Percentiles rank a stretch among this genome's conserved stretches.
These are phyloP conservation scores for Graphilbum fragrans DNA, from an alignment of 2,329 filamentous ascomycete species.

Conservation along the genomic window DNA sequence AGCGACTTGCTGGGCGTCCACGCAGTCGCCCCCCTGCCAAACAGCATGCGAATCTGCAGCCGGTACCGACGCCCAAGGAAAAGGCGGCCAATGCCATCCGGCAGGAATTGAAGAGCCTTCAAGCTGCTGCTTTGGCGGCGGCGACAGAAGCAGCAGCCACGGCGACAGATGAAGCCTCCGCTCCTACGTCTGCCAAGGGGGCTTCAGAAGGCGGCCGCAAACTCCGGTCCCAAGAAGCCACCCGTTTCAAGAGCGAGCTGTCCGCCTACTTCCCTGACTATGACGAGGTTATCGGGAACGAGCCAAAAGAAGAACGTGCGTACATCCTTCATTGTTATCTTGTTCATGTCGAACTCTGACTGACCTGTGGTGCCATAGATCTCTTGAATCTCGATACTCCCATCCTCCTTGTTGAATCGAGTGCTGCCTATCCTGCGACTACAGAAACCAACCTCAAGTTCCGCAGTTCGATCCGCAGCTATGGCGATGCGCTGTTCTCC, in stretches of 20 bases:
- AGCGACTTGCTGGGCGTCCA: constrained; percentile 9
- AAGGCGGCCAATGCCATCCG: constrained; percentile 50
- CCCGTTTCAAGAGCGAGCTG: constrained; percentile 81
- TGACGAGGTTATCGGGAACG: constrained; percentile 84
- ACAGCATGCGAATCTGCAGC: constrained; percentile 9
- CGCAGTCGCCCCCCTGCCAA: not conserved
- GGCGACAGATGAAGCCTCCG: constrained; percentile 7
- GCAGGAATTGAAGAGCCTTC: constrained; percentile 46
- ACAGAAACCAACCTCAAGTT: constrained; percentile 13
- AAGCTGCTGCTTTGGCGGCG: constrained; percentile 29
- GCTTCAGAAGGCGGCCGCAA: constrained; percentile 55
- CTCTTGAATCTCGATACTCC: constrained; percentile 60
- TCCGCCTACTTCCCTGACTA: constrained; percentile 88
- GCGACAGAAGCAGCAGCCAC: constrained; percentile 1
- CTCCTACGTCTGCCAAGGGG: not conserved
- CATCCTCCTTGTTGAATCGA: constrained; percentile 55
- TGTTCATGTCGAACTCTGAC: not conserved
- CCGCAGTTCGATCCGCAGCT: constrained; percentile 28
- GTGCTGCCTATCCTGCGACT: constrained; percentile 13
- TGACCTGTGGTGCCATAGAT: constrained; percentile 42
- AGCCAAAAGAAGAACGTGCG: constrained; percentile 66
- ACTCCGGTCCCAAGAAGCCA: constrained; percentile 74
- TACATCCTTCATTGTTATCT: constrained; percentile 8
- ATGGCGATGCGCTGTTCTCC: constrained; percentile 42
- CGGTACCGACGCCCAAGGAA: constrained; percentile 36